These are phyloP conservation scores for Grammothele lineata DNA, from an alignment of 768 basidiomycete genomes.

Conservation along the genomic window DNA sequence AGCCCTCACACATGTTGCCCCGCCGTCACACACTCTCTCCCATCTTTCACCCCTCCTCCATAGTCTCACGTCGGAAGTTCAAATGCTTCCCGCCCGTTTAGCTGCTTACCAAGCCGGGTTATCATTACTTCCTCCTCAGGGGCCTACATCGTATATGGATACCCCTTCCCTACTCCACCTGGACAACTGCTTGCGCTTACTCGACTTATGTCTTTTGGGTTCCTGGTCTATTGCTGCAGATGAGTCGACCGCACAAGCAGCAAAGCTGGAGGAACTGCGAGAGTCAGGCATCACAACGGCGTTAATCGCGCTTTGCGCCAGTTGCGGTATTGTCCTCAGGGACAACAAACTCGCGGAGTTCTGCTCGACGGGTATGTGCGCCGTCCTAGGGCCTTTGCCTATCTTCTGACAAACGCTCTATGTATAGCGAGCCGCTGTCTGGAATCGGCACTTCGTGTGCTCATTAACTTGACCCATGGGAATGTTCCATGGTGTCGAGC, in stretches of 20 bases:
- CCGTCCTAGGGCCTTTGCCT: too few relatives aligned
- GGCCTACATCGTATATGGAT: conserved; percentile 13
- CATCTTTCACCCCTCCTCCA: conserved; percentile 28
- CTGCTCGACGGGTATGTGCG: conserved; percentile 6
- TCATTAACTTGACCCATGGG: conserved; percentile 68
- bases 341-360: conserved; percentile 18
- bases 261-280: conserved; percentile 31
- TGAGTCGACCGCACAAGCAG: conserved; percentile 1
- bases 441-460: conserved; percentile 57
- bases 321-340: conserved; percentile 36
- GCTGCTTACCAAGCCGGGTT: conserved; percentile 38
- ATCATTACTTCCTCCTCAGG: conserved; percentile 30
- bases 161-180: conserved; percentile 41
- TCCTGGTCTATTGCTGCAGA: conserved; percentile 41
- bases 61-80: conserved; percentile 34
- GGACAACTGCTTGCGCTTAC: conserved; percentile 50
- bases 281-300: conserved; percentile 44
- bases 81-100: conserved; percentile 35
- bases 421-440: conserved; percentile 42
- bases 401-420: too few relatives aligned
- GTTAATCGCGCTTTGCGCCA: conserved; percentile 48
- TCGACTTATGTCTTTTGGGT: conserved; percentile 61
- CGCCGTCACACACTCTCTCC: conserved; percentile 34
- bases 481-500: conserved; percentile 51
- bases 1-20: conserved; percentile 45